Percentiles rank a stretch among this genome's conserved stretches.
phyloP scores from a whole-genome alignment of 2,329 filamentous ascomycete species.

The Alternaria ethzedia region DNA sequence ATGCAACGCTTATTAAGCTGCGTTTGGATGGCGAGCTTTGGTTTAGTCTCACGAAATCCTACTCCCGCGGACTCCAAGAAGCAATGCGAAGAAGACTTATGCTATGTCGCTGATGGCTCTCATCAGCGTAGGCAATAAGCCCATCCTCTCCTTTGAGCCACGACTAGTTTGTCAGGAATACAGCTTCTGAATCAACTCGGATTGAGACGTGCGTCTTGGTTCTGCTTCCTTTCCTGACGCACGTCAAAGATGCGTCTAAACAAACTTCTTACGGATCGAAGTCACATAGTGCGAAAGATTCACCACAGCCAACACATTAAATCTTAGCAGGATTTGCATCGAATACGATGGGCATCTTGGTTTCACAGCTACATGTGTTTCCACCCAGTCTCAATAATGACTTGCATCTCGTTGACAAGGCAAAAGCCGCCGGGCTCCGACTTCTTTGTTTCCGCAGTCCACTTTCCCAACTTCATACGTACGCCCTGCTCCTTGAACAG shows the following conservation, averaged over 20 bases:
- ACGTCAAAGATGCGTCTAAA: background rate
- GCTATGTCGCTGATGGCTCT: background rate
- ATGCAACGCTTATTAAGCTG: background rate
- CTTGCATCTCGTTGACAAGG: conserved; percentile 50
- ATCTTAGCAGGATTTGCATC: background rate
- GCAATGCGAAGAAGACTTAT: background rate
- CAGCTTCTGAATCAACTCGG: background rate
- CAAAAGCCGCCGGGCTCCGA: conserved; percentile 41
- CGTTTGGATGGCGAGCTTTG: background rate
- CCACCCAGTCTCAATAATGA: conserved; percentile 46
- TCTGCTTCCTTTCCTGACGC: background rate
- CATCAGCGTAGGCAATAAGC: background rate
- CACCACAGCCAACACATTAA: background rate
- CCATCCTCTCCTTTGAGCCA: background rate
- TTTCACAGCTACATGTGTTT: conserved; percentile 37
- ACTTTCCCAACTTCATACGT: conserved; percentile 11
- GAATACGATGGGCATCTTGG: background rate
- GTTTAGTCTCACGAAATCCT: background rate
- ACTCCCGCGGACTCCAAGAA: background rate
- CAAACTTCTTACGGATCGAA: background rate
- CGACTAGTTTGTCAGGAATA: background rate
- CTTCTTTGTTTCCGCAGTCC: conserved; percentile 9
- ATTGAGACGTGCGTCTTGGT: background rate
- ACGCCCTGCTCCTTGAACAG: conserved; percentile 18
- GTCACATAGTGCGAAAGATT: background rate